These are phyloP conservation scores for Umbellularia californica DNA, from an alignment of 164 flowering plant species.

Conservation along the genomic window DNA sequence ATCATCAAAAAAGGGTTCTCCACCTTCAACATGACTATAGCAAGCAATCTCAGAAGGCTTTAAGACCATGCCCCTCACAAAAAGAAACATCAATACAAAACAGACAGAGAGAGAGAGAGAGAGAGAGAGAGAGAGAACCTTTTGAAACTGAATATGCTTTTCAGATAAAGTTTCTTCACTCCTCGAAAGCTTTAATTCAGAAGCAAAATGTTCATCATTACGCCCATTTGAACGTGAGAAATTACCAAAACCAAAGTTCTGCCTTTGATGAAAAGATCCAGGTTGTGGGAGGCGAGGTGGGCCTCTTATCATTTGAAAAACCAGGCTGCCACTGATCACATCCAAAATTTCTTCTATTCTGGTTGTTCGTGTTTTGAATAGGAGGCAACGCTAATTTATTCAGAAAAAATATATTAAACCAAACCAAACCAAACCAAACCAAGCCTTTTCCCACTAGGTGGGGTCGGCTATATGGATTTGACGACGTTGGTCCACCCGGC, in stretches of 20 bases:
- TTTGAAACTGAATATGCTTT: slow-evolving; percentile 68
- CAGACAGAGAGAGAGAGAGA: not conserved
- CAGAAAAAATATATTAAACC: not conserved
- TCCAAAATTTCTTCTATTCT: slow-evolving; percentile 50
- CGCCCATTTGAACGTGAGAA: slow-evolving; percentile 38
- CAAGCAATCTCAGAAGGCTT: slow-evolving; percentile 92
- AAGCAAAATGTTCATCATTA: slow-evolving; percentile 81
- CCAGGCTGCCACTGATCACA: slow-evolving; percentile 74
- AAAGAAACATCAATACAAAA: not conserved
- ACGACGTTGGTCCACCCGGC: too few species aligned
- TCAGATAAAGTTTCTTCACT: slow-evolving; percentile 93
- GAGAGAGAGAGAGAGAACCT: slow-evolving; percentile 33
- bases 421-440: too few species aligned
- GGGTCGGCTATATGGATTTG: too few species aligned
- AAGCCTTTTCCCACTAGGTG: too few species aligned
- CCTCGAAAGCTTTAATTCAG: slow-evolving; percentile 76
- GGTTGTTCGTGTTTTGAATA: slow-evolving; percentile 43
- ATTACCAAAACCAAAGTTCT: slow-evolving; percentile 53
- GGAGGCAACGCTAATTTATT: slow-evolving; percentile 61
- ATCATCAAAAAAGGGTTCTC: slow-evolving; percentile 84
- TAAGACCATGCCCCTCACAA: slow-evolving; percentile 12
- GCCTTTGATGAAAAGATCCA: slow-evolving; percentile 67
- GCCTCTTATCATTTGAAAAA: slow-evolving; percentile 65
- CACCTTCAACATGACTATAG: slow-evolving; percentile 87
- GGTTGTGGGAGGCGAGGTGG: slow-evolving; percentile 69